Conservation (phyloP, 306 rosid species). For the Prunus fruticosa region DNA sequence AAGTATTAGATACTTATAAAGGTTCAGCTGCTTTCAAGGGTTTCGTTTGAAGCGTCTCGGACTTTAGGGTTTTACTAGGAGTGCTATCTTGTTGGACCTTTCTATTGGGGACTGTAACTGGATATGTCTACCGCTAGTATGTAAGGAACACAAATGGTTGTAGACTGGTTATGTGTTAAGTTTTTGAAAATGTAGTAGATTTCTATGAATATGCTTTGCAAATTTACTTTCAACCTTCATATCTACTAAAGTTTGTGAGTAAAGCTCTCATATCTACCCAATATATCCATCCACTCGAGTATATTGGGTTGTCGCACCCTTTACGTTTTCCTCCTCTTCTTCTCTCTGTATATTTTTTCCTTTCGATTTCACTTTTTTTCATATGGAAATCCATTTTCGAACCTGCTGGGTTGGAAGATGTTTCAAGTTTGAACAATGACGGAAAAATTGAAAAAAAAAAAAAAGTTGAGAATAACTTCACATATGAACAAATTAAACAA, state of each 20-base stretch:
- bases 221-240: neutral
- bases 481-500: no score
- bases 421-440: no score
- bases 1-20: slow-evolving; percentile 46
- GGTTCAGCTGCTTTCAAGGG: neutral
- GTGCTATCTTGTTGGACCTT: neutral
- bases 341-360: no score
- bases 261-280: neutral
- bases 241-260: no score
- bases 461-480: no score
- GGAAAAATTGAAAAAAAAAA: no score
- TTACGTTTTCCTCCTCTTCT: no score
- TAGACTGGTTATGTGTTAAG: neutral
- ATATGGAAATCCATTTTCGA: no score
- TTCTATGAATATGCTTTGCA: neutral
- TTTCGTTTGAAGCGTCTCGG: neutral
- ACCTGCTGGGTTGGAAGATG: no score
- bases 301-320: neutral
- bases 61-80: neutral
- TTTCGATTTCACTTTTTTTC: no score
- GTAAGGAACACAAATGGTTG: neutral
- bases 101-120: neutral
- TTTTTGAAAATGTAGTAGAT: neutral
- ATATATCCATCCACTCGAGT: neutral
- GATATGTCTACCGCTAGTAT: neutral